Evolutionary conservation across 1,139 yeast genomes (phyloP).

Genomic region (Hanseniaspora uvarum): DNA sequence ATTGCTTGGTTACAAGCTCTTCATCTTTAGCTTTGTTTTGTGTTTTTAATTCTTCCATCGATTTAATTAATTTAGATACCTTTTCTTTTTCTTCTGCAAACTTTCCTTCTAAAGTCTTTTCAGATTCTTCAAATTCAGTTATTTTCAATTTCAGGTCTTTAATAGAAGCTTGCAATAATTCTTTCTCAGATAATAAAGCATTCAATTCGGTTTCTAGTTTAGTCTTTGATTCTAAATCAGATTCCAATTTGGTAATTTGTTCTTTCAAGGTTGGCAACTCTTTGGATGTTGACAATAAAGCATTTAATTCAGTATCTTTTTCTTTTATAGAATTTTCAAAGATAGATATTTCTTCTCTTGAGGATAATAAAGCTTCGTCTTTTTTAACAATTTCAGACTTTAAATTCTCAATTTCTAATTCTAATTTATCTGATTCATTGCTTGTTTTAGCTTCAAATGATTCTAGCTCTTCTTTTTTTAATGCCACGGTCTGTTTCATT

Average conservation of each 20-base stretch:
- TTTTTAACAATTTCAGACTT: constrained; percentile 19
- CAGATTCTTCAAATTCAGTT: background rate
- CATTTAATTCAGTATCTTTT: constrained; percentile 6
- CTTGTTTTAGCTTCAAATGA: background rate
- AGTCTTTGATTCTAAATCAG: background rate
- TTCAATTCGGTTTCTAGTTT: background rate
- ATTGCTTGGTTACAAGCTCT: constrained; percentile 17
- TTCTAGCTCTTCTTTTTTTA: background rate
- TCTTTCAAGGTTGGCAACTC: background rate
- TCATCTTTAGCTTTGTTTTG: constrained; percentile 13
- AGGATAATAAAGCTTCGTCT: background rate
- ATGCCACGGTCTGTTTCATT: background rate
- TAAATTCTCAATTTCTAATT: constrained; percentile 30
- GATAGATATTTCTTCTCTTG: background rate
- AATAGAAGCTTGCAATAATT: background rate
- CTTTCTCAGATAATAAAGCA: background rate
- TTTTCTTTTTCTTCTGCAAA: background rate
- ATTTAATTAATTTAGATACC: background rate
- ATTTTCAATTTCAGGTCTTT: constrained; percentile 4
- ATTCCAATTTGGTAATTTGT: background rate
- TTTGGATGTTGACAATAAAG: constrained; percentile 12
- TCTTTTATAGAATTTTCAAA: constrained; percentile 5
- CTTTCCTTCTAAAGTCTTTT: background rate
- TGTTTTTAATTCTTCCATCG: background rate
- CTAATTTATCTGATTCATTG: constrained; percentile 37